phyloP scores from a whole-genome alignment of 805 yeast genomes.

The Lachancea quebecensis region DNA sequence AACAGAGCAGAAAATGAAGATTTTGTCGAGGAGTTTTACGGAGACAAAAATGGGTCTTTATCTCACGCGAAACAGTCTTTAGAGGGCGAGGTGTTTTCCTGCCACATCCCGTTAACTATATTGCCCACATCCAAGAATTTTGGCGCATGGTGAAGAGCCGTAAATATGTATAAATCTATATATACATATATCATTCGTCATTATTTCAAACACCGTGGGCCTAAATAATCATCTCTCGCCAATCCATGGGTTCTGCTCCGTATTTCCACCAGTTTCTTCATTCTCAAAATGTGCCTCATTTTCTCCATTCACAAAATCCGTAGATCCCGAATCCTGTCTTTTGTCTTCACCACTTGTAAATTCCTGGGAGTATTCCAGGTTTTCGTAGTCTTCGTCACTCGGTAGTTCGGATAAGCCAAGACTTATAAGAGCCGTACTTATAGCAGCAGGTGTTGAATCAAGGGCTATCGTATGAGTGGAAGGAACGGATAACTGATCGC shows the following conservation, averaged over 20 bases:
- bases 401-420: slow-evolving; percentile 16
- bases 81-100: slow-evolving; percentile 37
- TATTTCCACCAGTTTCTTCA: background rate
- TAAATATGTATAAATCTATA: background rate
- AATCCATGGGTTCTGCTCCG: background rate
- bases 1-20: slow-evolving; percentile 12
- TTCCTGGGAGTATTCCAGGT: background rate
- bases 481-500: background rate
- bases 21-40: slow-evolving; percentile 24
- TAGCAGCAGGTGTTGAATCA: slow-evolving; percentile 10
- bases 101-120: slow-evolving; percentile 40
- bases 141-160: slow-evolving; percentile 37
- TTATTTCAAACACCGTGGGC: too few relatives aligned
- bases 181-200: background rate
- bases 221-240: background rate
- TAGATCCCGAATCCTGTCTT: too few relatives aligned
- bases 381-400: slow-evolving; percentile 2
- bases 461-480: slow-evolving; percentile 1
- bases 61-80: slow-evolving; percentile 30
- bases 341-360: too few relatives aligned
- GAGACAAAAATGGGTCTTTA: slow-evolving; percentile 34
- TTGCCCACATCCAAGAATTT: slow-evolving; percentile 41
- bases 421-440: slow-evolving; percentile 21
- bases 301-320: too few relatives aligned
- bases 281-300: too few relatives aligned